Evolutionary conservation across 148 eudicot species (phyloP), one percentile per base, ranked within the genome.

Genomic region (Rhododendron simsii): DNA sequence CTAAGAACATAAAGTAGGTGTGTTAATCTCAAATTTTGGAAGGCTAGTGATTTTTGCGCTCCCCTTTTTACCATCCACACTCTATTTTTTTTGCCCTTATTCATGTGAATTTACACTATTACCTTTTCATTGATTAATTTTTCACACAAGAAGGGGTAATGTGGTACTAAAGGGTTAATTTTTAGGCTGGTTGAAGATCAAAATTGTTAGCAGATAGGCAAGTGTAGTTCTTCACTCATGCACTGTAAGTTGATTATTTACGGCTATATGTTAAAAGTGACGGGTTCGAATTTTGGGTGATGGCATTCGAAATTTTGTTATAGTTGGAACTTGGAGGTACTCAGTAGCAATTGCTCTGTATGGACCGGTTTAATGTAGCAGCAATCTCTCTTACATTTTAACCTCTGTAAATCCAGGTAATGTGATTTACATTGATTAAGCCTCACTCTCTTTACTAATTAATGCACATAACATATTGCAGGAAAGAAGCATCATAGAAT

Each of bases 401-500:
- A 28, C 77, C 41, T 15, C 15, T 28, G 13, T 11, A 73, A 73
- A 73, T 73, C 18, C 12, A 33, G 35, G 39, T 80, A 26, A 78
- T 2, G 59, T 15, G 28, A 65, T n/a, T 65, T n/a, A 65, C 71
- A 65, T 23, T 10, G 28, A 65, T 65, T 65, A 61, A 61, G 69
- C 1, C 35, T 67, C 37, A 67, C 37, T 67, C 44, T 28, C 74
- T 26, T 26, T 0, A 13, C 78, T 83, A 67, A 83, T 67, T 81
- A 14, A 11, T n/a, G 35, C 10, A 4, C 16, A 10, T 67, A 47
- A 41, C n/a, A 37, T 76, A 41, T 41, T 88, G 88, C 82, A 90
- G 94, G 87, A 85, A 87, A 85, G 71, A 80, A 85, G 81, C 84
- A 28, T 76, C 15, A 26, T 82, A 79, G 87, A 82, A 45, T 87